These are phyloP conservation scores for Zymoseptoria pseudotritici DNA, from an alignment of 2,329 filamentous ascomycete genomes.

Conservation along the genomic window DNA sequence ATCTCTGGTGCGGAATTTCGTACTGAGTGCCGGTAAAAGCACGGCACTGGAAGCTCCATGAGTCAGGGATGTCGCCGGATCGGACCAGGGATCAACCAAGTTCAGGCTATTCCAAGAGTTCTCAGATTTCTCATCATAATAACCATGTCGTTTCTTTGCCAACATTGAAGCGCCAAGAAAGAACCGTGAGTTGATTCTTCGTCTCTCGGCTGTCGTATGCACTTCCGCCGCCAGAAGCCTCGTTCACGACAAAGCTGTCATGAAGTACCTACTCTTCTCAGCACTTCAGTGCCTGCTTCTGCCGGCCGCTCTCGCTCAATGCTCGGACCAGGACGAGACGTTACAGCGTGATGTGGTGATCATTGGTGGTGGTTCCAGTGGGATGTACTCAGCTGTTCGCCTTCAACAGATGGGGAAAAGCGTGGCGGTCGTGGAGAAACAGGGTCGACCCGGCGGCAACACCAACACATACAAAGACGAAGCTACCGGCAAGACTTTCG, in stretches of 20 bases:
- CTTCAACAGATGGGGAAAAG: slow-evolving; percentile 33
- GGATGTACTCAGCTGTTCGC: slow-evolving; percentile 35
- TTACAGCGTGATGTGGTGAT: slow-evolving; percentile 28
- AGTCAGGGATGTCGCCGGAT: background rate
- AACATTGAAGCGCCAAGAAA: no score
- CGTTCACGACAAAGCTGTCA: background rate
- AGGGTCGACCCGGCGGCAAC: slow-evolving; percentile 40
- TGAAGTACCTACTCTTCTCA: background rate
- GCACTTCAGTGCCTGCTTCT: background rate
- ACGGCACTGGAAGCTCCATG: background rate
- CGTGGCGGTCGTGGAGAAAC: slow-evolving; percentile 36
- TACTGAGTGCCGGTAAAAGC: background rate
- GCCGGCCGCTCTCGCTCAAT: background rate
- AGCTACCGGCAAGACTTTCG: slow-evolving; percentile 26
- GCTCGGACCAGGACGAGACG: background rate
- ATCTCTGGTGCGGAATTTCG: background rate
- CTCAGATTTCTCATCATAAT: background rate
- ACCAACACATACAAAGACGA: slow-evolving; percentile 41
- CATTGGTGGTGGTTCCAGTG: slow-evolving; percentile 38
- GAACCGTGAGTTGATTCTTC: no score
- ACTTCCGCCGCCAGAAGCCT: background rate
- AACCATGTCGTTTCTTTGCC: background rate
- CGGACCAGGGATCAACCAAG: background rate
- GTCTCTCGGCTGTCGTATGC: no score
- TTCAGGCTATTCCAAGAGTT: background rate